phyloP scores from a whole-genome alignment of 306 rosid species.

The Prinsepia uniflora region DNA sequence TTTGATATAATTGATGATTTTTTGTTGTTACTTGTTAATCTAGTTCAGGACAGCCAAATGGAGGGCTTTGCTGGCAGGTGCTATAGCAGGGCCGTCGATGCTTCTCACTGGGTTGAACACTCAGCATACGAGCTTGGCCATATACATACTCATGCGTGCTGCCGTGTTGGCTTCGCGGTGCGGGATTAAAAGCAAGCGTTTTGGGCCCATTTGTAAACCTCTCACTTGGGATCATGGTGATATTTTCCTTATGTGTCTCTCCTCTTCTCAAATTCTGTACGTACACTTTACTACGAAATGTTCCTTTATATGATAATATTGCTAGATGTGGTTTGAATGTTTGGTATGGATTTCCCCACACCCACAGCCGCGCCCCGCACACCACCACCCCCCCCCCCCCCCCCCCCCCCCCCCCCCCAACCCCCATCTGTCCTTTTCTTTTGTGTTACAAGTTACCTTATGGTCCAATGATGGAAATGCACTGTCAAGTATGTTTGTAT shows the following conservation, averaged over 20 bases:
- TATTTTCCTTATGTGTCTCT: slow-evolving; percentile 93
- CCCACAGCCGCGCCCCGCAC: too few relatives aligned
- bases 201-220: slow-evolving; percentile 82
- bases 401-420: too few relatives aligned
- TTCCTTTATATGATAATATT: background rate
- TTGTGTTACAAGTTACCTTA: background rate
- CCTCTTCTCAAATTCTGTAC: slow-evolving; percentile 91
- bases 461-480: background rate
- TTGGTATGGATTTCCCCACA: background rate
- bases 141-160: slow-evolving; percentile 93
- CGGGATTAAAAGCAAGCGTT: slow-evolving; percentile 91
- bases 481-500: background rate
- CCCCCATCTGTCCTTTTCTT: background rate
- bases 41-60: slow-evolving; percentile 90
- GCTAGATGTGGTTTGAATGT: background rate
- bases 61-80: slow-evolving; percentile 96
- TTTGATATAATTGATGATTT: slow-evolving; percentile 25
- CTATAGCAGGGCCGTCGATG: slow-evolving; percentile 87
- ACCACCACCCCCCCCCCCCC: too few relatives aligned
- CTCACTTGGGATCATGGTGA: slow-evolving; percentile 96
- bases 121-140: slow-evolving; percentile 86
- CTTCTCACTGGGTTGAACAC: slow-evolving; percentile 79
- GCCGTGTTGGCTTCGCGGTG: slow-evolving; percentile 87
- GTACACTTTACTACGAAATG: slow-evolving; percentile 20
- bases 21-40: slow-evolving; percentile 18